Base-by-base conservation (phyloP, 1,284 basidiomycete genomes). In the Phellinidium pouzarii region DNA sequence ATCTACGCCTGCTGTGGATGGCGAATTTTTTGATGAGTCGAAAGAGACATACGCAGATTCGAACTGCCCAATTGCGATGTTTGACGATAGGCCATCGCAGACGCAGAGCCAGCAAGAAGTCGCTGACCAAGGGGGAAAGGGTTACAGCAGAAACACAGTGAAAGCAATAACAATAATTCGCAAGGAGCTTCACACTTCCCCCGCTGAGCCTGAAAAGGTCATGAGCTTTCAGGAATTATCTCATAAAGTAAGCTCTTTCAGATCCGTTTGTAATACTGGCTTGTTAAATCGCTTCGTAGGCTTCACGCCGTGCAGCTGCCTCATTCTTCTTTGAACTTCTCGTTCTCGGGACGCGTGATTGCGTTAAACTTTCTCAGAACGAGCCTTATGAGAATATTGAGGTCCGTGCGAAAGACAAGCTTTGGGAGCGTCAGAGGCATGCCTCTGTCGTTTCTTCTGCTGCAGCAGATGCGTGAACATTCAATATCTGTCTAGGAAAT, bases 271-370 rank as follows among this genome's bases (percentile, higher is more conserved):
- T 20, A 48, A 44, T 9, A 56, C 25, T 42, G 6, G 51, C 23
- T 49, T 47, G 47, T 50, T 41, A 46, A n/a, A n/a, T 31, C 60
- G 17, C 41, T 17, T 25, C 43, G 1, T 59, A 94, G 82, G 91
- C 92, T 6, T 88, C 90, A 6, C 84, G 91, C 49, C 83, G 92
- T 43, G 95, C 94, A 3, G 93, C 94, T 0, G 83, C 94, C 0
- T 84, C 91, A 1, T 98, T 99, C 77, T 99, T 99, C 77, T 99
- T 98, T 64, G 95, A 99, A 69, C 71, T 98, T 49, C 84, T 99
- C 26, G 91, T 97, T 3, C 80, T 99, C 1, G 87, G 91, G 7
- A 97, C 94, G 0, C 84, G 91, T 41, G 94, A 97, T 66, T 91
- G 88, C 63, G 74, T 99, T 60, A 82, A 84, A 60, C 70, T 98